Base-by-base conservation (phyloP, 768 basidiomycete species). In the Chalciporus pseudorubinellus region DNA sequence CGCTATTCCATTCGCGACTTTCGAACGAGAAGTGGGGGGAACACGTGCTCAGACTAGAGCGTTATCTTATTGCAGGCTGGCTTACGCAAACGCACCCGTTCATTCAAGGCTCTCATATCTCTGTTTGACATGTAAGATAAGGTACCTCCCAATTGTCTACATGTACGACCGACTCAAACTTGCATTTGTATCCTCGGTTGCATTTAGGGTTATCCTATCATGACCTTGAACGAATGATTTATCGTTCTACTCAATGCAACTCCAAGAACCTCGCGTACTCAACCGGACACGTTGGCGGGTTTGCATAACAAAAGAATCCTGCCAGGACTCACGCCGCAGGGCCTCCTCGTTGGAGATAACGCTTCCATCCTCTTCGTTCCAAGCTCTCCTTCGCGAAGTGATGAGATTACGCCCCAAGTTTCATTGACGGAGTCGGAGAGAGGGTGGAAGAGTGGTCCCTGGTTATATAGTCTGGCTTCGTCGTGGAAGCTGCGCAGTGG, bases 341-440 rank as follows among this genome's bases (percentile, higher is more conserved):
- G n/a, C 34, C 48, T 47, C 42, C 48, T 43, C 58, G 31, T 55
- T 61, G 45, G 48, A 33, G 52, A 62, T 59, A 22, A 33, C 44
- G 48, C 42, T 63, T 63, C 61, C 43, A 60, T 50, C 38, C 38
- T 24, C n/a, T 39, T 10, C 18, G 18, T 33, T 38, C n/a, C n/a
- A n/a, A n/a, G n/a, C n/a, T n/a, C 44, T 28, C 41, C 31, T 58
- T 55, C 43, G 49, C 51, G 51, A 63, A 63, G 57, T 18, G 18
- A 39, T 1, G 16, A 24, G 36, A 39, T 53, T 64, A 53, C 58
- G 61, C 61, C 61, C 44, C n/a, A 36, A 5, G 39, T 6, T 44
- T 40, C 12, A 53, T 60, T 52, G 57, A 51, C 34, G 54, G 58
- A 52, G 58, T 66, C 54, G 56, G 61, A 63, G 61, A 31, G 46